phyloP scores from a whole-genome alignment of 345 rosid species.

The Corchorus capsularis region DNA sequence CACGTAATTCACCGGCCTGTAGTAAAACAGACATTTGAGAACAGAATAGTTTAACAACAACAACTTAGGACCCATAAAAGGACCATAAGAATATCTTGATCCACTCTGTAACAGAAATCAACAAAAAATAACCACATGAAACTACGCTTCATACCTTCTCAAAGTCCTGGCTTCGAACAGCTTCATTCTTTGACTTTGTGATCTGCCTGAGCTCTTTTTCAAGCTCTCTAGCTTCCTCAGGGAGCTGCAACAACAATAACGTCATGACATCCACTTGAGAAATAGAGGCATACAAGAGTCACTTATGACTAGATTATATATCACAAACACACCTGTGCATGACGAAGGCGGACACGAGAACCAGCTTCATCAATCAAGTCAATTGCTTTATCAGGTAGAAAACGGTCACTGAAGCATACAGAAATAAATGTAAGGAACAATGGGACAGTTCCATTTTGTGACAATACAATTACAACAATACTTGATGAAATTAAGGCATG shows the following conservation, averaged over 20 bases:
- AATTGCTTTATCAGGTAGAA: constrained; percentile 98
- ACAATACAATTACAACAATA: background rate
- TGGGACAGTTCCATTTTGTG: background rate
- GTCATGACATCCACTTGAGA: constrained; percentile 23
- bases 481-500: background rate
- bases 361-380: constrained; percentile 99
- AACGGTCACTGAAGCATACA: constrained; percentile 71
- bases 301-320: background rate
- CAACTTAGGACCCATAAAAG: background rate
- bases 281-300: background rate
- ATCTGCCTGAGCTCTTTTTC: constrained; percentile 94
- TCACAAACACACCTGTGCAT: constrained; percentile 69
- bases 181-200: constrained; percentile 94
- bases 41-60: background rate
- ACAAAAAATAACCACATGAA: background rate
- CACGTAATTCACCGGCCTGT: constrained; percentile 95
- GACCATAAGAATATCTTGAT: background rate
- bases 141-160: constrained; percentile 63
- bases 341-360: constrained; percentile 95
- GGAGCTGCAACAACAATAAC: constrained; percentile 54
- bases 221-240: constrained; percentile 97
- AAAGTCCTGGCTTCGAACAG: constrained; percentile 92
- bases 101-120: background rate
- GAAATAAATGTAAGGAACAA: background rate
- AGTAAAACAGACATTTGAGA: background rate